These are phyloP conservation scores for Trametes hirsuta DNA, from an alignment of 1,284 basidiomycete genomes.

Conservation along the genomic window DNA sequence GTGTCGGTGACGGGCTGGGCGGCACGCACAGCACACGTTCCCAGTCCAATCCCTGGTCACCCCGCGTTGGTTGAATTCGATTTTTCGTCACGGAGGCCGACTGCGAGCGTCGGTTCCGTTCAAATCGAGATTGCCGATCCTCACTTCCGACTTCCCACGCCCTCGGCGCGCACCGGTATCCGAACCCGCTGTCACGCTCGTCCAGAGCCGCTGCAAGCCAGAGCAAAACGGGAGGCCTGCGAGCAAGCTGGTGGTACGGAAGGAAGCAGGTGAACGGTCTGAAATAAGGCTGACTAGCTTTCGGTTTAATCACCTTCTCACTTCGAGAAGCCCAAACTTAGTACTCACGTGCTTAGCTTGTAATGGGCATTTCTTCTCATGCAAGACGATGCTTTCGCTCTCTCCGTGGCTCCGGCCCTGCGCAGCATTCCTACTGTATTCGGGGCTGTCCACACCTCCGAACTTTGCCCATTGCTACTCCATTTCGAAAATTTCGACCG, in stretches of 20 bases:
- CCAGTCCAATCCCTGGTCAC: neutral
- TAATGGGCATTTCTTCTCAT: slow-evolving; percentile 16
- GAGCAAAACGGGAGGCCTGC: neutral
- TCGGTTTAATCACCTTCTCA: neutral
- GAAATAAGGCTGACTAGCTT: neutral
- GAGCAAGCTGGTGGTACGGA: neutral
- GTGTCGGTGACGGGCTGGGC: slow-evolving; percentile 5
- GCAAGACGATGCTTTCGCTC: neutral
- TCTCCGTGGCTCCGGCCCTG: slow-evolving; percentile 13
- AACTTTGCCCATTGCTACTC: slow-evolving; percentile 1
- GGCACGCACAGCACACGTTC: slow-evolving; percentile 16
- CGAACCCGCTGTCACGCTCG: neutral
- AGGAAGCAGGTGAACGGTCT: neutral
- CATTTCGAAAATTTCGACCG: neutral
- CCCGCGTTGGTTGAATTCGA: neutral
- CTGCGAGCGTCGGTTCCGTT: slow-evolving; percentile 10
- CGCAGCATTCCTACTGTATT: neutral
- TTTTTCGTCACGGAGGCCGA: neutral
- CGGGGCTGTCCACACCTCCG: slow-evolving; percentile 10
- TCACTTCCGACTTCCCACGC: slow-evolving; percentile 7
- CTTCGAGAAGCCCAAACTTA: neutral
- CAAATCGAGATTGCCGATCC: slow-evolving; percentile 21
- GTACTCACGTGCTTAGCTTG: slow-evolving; percentile 12
- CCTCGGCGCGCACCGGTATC: neutral
- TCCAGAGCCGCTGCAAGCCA: neutral